A percentile compares a stretch with the other conserved stretches of the same genome.
Conservation (phyloP, 768 basidiomycete species). For the Collybia mongolica region DNA sequence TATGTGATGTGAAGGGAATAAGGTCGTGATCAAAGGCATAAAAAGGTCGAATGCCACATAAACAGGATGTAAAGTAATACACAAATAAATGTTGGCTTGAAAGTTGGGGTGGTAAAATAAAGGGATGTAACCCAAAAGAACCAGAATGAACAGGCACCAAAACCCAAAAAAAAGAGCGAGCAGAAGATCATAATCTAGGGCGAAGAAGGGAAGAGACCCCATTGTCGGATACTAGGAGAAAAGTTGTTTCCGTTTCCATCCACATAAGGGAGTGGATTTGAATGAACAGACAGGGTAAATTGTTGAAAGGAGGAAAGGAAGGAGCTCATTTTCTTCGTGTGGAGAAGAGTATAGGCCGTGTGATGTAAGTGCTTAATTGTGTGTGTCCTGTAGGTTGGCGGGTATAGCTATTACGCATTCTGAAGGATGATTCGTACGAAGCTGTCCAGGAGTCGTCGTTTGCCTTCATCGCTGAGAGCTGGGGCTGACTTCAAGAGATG, state of each 20-base stretch:
- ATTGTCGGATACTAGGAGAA: neutral
- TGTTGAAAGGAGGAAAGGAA: neutral
- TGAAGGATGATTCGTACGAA: constrained; percentile 61
- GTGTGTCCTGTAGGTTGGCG: neutral
- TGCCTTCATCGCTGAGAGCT: constrained; percentile 43
- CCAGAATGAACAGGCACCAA: constrained; percentile 4
- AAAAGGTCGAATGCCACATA: neutral
- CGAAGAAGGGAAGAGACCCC: neutral
- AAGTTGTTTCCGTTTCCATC: neutral
- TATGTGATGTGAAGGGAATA: neutral
- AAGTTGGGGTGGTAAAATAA: constrained; percentile 1
- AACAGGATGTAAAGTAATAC: constrained; percentile 7
- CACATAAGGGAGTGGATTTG: neutral
- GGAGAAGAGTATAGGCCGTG: too few relatives aligned
- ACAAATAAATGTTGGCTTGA: constrained; percentile 5
- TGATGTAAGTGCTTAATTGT: too few relatives aligned
- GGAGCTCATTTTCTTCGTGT: too few relatives aligned
- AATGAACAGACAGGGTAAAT: neutral
- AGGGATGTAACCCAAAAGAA: constrained; percentile 3
- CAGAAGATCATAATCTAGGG: neutral
- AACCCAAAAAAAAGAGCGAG: constrained; percentile 2
- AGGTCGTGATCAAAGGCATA: constrained; percentile 3
- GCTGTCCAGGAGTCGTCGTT: constrained; percentile 53
- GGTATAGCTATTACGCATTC: constrained; percentile 33
- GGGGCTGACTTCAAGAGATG: constrained; percentile 53